Conservation (phyloP, 1,139 yeast species). For the Yamadazyma blattariae region DNA sequence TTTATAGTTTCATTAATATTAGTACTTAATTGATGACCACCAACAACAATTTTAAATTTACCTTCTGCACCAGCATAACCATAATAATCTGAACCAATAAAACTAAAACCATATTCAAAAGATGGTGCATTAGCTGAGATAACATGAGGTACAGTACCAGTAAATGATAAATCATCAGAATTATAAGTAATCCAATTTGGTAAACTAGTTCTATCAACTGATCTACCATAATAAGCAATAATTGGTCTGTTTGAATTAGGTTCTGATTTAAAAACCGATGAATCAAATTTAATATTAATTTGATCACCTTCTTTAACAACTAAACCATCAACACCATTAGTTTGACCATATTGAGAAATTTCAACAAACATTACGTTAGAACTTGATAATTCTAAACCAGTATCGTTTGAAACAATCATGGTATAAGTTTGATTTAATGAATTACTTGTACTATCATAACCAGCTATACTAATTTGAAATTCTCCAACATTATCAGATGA, state of each 20-base stretch:
- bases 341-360: conserved; percentile 55
- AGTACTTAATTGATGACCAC: conserved; percentile 83
- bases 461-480: conserved; percentile 51
- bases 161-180: conserved; percentile 58
- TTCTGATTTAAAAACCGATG: conserved; percentile 50
- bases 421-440: conserved; percentile 49
- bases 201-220: conserved; percentile 77
- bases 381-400: conserved; percentile 48
- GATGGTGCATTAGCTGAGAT: conserved; percentile 89
- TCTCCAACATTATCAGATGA: conserved; percentile 39
- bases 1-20: conserved; percentile 48
- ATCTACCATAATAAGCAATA: conserved; percentile 78
- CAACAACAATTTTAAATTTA: conserved; percentile 70
- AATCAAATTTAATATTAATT: conserved; percentile 62
- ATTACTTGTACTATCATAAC: conserved; percentile 54
- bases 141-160: conserved; percentile 86
- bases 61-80: conserved; percentile 77
- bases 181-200: conserved; percentile 88
- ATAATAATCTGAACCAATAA: conserved; percentile 74
- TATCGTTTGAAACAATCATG: conserved; percentile 55
- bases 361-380: conserved; percentile 43
- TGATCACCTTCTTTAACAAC: conserved; percentile 68
- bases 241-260: conserved; percentile 45
- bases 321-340: conserved; percentile 72
- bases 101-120: conserved; percentile 62